These are phyloP conservation scores for Boletus smithii DNA, from an alignment of 1,284 basidiomycete genomes.

Conservation along the genomic window DNA sequence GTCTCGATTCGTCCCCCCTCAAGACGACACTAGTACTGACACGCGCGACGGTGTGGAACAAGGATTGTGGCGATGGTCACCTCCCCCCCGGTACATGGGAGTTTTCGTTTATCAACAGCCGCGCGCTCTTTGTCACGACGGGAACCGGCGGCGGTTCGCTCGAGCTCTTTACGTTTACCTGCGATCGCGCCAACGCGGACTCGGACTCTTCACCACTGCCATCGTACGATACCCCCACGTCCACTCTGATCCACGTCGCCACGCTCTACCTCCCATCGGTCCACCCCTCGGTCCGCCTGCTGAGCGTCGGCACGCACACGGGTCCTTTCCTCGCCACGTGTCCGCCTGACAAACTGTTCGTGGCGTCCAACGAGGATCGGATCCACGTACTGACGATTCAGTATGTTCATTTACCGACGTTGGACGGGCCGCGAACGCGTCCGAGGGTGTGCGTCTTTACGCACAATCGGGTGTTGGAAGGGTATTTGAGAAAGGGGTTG, in stretches of 20 bases:
- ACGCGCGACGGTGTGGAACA: constrained; percentile 13
- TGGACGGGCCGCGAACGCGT: constrained; percentile 10
- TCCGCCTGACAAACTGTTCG: constrained; percentile 35
- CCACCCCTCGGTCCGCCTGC: constrained; percentile 13
- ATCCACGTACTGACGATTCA: constrained; percentile 45
- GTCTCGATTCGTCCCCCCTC: too few relatives aligned
- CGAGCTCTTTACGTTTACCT: constrained; percentile 38
- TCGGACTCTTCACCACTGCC: too few relatives aligned
- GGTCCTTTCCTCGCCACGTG: constrained; percentile 39
- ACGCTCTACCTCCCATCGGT: constrained; percentile 37
- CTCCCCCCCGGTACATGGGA: constrained; percentile 38
- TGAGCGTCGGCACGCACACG: constrained; percentile 30
- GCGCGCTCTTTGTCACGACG: constrained; percentile 44
- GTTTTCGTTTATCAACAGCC: constrained; percentile 46
- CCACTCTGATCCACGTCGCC: constrained; percentile 25
- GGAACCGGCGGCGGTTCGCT: constrained; percentile 35
- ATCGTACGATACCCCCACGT: not conserved
- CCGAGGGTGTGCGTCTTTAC: constrained; percentile 35
- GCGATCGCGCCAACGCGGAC: too few relatives aligned
- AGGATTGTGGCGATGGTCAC: constrained; percentile 22
- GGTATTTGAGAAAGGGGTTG: constrained; percentile 20
- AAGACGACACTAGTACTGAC: too few relatives aligned
- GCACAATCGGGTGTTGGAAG: constrained; percentile 37
- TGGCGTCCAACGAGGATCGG: constrained; percentile 37
- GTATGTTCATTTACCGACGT: constrained; percentile 23